Evolutionary conservation across 2,329 filamentous ascomycete genomes (phyloP), one percentile per base, ranked within the genome.

Genomic region (Microsporum ferrugineum): DNA sequence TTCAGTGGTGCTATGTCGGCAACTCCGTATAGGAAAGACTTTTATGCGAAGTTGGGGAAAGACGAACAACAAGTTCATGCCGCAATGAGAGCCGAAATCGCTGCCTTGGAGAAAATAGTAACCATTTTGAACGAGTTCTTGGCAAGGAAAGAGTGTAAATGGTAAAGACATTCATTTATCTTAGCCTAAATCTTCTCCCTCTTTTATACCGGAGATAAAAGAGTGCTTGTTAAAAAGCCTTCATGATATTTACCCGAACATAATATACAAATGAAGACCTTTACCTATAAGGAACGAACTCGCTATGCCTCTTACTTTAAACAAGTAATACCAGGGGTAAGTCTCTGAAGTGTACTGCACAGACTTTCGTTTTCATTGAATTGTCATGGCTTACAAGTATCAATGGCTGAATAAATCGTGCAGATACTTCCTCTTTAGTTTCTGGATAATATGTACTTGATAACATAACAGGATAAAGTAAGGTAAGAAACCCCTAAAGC

Each of bases 1-100:
- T 97, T 97, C 82, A 88, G 82, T 68, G 88, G 91, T 64, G 92
- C 92, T 73, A 96, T 99, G 91, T 84, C 84, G 68, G 91, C 91
- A 17, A 92, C 88, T 67, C 94, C 94, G 1, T 96, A 96, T 81
- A 85, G 92, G 68, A 89, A 89, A 73, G 89, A 92, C 76, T 97
- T 99, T 73, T 97, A 96, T 74, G 77, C 77, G 66, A 96, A 96
- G 83, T 80, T 99, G 49, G 91, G 66, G 34, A 63, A 69, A 6
- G 70, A 75, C 62, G 63, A 67, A 36, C 71, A 70, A 10, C 83
- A 86, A 75, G 86, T 94, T 57, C 68, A 80, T 58, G 71, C 76
- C 60, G 84, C 88, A 70, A 75, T 96, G 69, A 77, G 80, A 67
- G 77, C 78, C 65, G 96, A 92, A 82, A 79, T 97, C 64, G 78